Base-by-base conservation (phyloP, 192 early-diverging fungal species). In the Linderina pennispora region DNA sequence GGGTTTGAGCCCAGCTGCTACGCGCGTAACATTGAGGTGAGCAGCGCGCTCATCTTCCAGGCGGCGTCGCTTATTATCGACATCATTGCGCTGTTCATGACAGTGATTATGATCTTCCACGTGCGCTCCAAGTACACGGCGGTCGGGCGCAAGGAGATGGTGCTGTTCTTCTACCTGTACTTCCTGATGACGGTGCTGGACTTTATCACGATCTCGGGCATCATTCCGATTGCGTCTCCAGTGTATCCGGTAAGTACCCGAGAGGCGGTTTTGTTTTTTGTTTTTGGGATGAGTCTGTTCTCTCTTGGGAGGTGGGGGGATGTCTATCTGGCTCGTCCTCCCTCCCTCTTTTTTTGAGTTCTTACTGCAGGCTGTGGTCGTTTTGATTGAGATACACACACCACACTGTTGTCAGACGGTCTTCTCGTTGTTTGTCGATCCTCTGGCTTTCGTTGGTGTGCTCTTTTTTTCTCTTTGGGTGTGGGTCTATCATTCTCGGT, bases 131-230 rank as follows among this genome's bases (percentile, higher is more conserved):
- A 99, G 76, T 97, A 95, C 74, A 99, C 96, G 19, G 96, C 96
- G 25, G 92, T 99, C n/a, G 96, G 93, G 36, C 92, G 96, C 47
- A 93, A 93, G 75, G 97, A 97, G 75, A 97, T 97, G 64, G 88
- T 95, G 43, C 84, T 97, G 85, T 94, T 97, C 67, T 99, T 97
- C 68, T 99, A 97, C 64, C 67, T 96, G 41, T 99, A 97, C 74
- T 85, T 89, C 59, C 41, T 88, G 23, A 80, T 84, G 49, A 85
- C 80, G 31, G 63, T 94, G 36, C 58, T 97, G 38, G 96, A 99
- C 64, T 83, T 99, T 67, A 56, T 97, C 15, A 80, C 91, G 41
- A 80, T 94, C 41, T 87, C 90, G 33, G 91, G 92, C 43, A 92
- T 99, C 58, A 88, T 99, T 43, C 91, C 91, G 15, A 85, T 85